Conservation (phyloP, 2,329 filamentous ascomycete genomes). For the Fusarium sp. region DNA sequence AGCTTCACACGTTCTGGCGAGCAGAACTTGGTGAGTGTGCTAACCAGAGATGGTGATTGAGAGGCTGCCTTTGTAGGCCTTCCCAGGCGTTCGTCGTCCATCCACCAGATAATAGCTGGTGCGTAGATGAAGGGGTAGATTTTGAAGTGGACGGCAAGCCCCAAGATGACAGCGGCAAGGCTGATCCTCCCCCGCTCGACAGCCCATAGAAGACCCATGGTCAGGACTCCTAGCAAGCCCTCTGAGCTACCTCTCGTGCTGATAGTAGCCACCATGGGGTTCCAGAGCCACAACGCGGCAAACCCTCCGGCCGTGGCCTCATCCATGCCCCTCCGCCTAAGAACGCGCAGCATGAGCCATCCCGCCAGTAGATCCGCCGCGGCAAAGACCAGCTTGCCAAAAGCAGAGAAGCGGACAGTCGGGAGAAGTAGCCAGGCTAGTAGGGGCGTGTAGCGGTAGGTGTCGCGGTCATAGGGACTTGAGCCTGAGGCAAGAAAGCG, state of each 20-base stretch:
- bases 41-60: slow-evolving; percentile 32
- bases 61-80: slow-evolving; percentile 5
- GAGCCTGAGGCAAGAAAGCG: slow-evolving; percentile 74
- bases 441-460: slow-evolving; percentile 95
- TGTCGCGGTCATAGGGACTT: slow-evolving; percentile 89
- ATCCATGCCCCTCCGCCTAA: slow-evolving; percentile 57
- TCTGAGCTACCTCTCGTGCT: slow-evolving; percentile 95
- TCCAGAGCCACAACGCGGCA: slow-evolving; percentile 90
- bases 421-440: slow-evolving; percentile 92
- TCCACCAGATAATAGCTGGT: slow-evolving; percentile 82
- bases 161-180: slow-evolving; percentile 80
- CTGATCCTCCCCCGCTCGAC: slow-evolving; percentile 70
- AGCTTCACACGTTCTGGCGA: slow-evolving; percentile 68
- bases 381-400: slow-evolving; percentile 89
- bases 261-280: slow-evolving; percentile 98
- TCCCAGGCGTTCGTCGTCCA: slow-evolving; percentile 67
- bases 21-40: slow-evolving; percentile 54
- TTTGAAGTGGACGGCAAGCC: slow-evolving; percentile 93
- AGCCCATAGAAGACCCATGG: slow-evolving; percentile 86
- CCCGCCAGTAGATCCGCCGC: slow-evolving; percentile 85
- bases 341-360: slow-evolving; percentile 70
- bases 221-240: slow-evolving; percentile 86
- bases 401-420: slow-evolving; percentile 78
- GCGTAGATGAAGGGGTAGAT: slow-evolving; percentile 99
- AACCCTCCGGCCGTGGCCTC: slow-evolving; percentile 73